Percentiles rank a stretch among this genome's conserved stretches.
Evolutionary conservation across 768 basidiomycete species (phyloP).

Genomic region (Mycena polygramma): DNA sequence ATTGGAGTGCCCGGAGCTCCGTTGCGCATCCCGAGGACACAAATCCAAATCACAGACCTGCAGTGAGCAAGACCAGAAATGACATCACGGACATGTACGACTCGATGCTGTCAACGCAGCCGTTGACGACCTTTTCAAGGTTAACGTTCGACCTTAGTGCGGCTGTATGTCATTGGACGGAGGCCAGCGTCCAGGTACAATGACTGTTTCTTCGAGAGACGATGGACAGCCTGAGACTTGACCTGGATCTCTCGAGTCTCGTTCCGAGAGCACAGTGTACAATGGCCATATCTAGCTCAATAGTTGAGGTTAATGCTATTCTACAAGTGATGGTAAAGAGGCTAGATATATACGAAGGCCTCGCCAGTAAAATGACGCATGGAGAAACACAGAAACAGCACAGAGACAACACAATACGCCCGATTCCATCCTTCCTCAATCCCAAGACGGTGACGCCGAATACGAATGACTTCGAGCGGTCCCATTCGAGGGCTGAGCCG

Average conservation of each 20-base stretch:
- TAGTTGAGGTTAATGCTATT: constrained; percentile 39
- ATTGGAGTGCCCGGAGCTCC: constrained; percentile 64
- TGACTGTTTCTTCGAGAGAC: too few relatives aligned
- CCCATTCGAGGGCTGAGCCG: constrained; percentile 63
- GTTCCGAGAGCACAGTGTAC: constrained; percentile 7
- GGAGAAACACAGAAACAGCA: constrained; percentile 24
- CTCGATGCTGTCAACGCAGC: too few relatives aligned
- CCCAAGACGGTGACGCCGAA: constrained; percentile 66
- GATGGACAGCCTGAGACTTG: too few relatives aligned
- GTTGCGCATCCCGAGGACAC: constrained; percentile 56
- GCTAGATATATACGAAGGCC: constrained; percentile 35
- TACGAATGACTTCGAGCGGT: constrained; percentile 58
- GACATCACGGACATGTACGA: too few relatives aligned
- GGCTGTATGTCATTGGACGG: too few relatives aligned
- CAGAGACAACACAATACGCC: constrained; percentile 20
- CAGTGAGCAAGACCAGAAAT: too few relatives aligned
- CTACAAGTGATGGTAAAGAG: constrained; percentile 38
- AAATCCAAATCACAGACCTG: constrained; percentile 86
- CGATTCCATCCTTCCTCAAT: constrained; percentile 46
- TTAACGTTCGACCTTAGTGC: too few relatives aligned
- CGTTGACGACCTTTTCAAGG: too few relatives aligned
- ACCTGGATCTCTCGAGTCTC: not conserved
- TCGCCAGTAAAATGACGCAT: constrained; percentile 37
- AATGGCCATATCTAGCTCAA: constrained; percentile 37
- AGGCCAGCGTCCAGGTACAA: too few relatives aligned